A percentile compares a stretch with the other conserved stretches of the same genome.
phyloP scores from a whole-genome alignment of 148 eudicot genomes.

The Persicaria maculosa region DNA sequence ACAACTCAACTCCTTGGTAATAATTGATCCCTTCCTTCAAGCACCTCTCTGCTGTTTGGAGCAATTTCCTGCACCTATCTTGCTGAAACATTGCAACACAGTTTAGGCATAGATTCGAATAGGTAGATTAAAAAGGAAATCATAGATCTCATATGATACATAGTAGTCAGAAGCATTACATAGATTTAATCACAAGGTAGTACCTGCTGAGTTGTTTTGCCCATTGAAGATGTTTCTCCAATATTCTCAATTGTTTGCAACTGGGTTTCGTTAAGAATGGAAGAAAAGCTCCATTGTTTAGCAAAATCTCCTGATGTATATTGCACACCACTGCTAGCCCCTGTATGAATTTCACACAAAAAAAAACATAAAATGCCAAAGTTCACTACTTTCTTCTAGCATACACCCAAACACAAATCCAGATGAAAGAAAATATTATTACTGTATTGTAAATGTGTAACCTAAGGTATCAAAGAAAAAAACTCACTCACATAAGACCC shows the following conservation, averaged over 20 bases:
- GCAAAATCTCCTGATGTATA: slow-evolving; percentile 71
- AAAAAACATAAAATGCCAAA: not conserved
- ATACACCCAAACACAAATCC: not conserved
- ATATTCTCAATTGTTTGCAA: slow-evolving; percentile 20
- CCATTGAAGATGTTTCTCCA: not conserved
- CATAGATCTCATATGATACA: not conserved
- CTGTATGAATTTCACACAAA: slow-evolving; percentile 4
- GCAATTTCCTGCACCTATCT: slow-evolving; percentile 67
- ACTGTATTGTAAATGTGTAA: not conserved
- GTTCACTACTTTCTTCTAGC: not conserved
- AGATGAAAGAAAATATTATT: not conserved
- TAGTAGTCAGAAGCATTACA: not conserved
- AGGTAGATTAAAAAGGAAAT: not conserved
- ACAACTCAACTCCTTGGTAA: slow-evolving; percentile 74
- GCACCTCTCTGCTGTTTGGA: slow-evolving; percentile 62
- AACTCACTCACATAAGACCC: not conserved
- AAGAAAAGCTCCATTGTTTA: slow-evolving; percentile 42
- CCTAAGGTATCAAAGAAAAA: not conserved
- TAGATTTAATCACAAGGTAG: not conserved
- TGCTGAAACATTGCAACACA: slow-evolving; percentile 31
- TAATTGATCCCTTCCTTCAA: slow-evolving; percentile 47
- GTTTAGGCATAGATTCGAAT: not conserved
- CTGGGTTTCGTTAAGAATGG: slow-evolving; percentile 39
- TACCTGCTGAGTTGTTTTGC: not conserved
- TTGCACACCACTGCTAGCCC: slow-evolving; percentile 52